Evolutionary conservation across 1,139 yeast species (phyloP), one percentile per base, ranked within the genome.

Genomic region (Candida sanyaensis): DNA sequence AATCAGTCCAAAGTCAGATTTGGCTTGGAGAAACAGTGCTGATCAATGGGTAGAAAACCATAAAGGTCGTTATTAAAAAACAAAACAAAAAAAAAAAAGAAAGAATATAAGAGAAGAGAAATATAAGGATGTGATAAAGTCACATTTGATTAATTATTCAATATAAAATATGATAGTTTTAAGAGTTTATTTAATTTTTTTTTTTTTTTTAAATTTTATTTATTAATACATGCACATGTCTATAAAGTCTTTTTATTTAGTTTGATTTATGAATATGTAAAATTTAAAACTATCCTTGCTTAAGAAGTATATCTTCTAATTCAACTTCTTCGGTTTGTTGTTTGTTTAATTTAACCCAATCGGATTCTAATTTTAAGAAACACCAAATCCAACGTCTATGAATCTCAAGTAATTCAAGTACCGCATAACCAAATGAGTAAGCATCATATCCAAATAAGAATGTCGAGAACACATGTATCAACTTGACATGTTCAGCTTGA

Each of bases 371-470:
- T 62, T 95, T 86, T 60, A 92, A 72, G 56, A 89, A 81, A 45
- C 92, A 81, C 99, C 99, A 93, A 50, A 90, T 68, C 83, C 93
- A 89, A 57, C 99, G 77, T 66, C 99, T 77, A 9, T 84, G 57
- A 9, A 93, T 75, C 63, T 93, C 99, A 46, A 91, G 66, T 8
- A 81, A 59, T 59, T 92, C 96, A 45, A 89, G 65, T 6, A 77
- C 61, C 50, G 86, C 83, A 55, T 80, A 75, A 1, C 93, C 95
- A 24, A 76, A 66, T 26, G 83, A 79, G 55, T 75, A 81, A 26
- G 82, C 69, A 58, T 70, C 75, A 55, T 68, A 73, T 32, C 71
- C 76, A 58, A 71, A 75, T 45, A 75, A 60, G 43, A 74, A 73
- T 10, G 63, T 56, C 2, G 69, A 62, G 12, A 63, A 56, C 24